These are phyloP conservation scores for Colletotrichum ledebouriae DNA, from an alignment of 2,329 filamentous ascomycete genomes.

Conservation along the genomic window DNA sequence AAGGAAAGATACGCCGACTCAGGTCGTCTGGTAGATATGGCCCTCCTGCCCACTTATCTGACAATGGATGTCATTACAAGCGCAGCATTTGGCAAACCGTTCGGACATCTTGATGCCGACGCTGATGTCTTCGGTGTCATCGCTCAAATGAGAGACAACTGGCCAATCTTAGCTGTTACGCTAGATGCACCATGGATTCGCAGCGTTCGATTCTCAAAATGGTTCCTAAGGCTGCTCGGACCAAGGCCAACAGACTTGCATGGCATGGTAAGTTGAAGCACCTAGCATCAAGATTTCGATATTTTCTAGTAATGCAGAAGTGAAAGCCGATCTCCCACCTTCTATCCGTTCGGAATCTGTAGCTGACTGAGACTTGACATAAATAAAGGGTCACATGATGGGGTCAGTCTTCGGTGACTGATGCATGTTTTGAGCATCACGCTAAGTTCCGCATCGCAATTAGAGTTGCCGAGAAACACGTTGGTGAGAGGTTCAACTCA, in stretches of 20 bases:
- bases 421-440: too few relatives aligned
- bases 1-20: slow-evolving; percentile 12
- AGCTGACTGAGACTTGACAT: too few relatives aligned
- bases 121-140: slow-evolving; percentile 45
- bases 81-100: slow-evolving; percentile 45
- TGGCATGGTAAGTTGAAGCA: slow-evolving; percentile 2
- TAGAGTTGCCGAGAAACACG: slow-evolving; percentile 42
- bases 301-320: too few relatives aligned
- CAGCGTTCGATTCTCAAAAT: slow-evolving; percentile 41
- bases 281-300: too few relatives aligned
- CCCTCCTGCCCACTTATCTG: slow-evolving; percentile 5
- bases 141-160: slow-evolving; percentile 28
- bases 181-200: slow-evolving; percentile 46
- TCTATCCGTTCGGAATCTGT: too few relatives aligned
- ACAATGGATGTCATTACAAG: slow-evolving; percentile 46
- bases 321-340: too few relatives aligned
- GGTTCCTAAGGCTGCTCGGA: slow-evolving; percentile 44
- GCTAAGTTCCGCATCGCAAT: not conserved
- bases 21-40: not conserved
- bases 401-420: slow-evolving; percentile 42
- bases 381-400: slow-evolving; percentile 36
- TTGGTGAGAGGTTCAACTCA: slow-evolving; percentile 39
- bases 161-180: slow-evolving; percentile 38
- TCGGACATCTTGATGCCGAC: slow-evolving; percentile 46
- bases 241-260: slow-evolving; percentile 44